phyloP scores from a whole-genome alignment of 495 filamentous ascomycete genomes.

The Podospora anserina region DNA sequence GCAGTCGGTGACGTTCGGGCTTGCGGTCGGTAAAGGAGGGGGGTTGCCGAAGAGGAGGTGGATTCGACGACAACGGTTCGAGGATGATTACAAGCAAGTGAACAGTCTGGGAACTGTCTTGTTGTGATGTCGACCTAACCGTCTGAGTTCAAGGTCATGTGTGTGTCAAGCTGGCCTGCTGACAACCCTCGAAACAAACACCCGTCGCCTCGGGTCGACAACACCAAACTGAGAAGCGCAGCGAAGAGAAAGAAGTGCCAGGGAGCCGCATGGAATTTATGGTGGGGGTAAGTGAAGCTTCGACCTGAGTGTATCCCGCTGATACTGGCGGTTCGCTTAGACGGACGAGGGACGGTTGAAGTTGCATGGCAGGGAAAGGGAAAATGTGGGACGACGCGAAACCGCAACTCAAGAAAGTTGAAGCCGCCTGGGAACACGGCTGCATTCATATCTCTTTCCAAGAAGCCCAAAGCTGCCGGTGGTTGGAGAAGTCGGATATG shows the following conservation, averaged over 20 bases:
- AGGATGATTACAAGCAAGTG: neutral
- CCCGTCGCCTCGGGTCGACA: neutral
- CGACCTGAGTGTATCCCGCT: slow-evolving; percentile 3
- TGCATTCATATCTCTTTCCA: slow-evolving; percentile 15
- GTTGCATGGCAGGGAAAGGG: slow-evolving; percentile 14
- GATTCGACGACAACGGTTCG: neutral
- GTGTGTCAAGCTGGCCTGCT: neutral
- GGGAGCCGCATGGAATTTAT: neutral
- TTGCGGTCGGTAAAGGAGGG: neutral
- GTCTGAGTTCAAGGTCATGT: neutral
- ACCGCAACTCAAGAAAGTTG: neutral
- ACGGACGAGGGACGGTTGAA: neutral
- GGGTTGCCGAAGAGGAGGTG: neutral
- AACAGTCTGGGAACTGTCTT: neutral
- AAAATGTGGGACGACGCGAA: neutral
- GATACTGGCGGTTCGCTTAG: neutral
- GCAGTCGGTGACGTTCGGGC: neutral
- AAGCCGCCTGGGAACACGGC: neutral
- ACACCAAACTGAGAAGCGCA: neutral
- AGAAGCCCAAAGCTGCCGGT: neutral
- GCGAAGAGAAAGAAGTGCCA: neutral
- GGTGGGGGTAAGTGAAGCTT: neutral
- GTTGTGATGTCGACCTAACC: neutral
- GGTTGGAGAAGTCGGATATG: slow-evolving; percentile 3
- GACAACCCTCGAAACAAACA: neutral